phyloP scores from a whole-genome alignment of 1,284 basidiomycete genomes.

The Golubevia pallescens region DNA sequence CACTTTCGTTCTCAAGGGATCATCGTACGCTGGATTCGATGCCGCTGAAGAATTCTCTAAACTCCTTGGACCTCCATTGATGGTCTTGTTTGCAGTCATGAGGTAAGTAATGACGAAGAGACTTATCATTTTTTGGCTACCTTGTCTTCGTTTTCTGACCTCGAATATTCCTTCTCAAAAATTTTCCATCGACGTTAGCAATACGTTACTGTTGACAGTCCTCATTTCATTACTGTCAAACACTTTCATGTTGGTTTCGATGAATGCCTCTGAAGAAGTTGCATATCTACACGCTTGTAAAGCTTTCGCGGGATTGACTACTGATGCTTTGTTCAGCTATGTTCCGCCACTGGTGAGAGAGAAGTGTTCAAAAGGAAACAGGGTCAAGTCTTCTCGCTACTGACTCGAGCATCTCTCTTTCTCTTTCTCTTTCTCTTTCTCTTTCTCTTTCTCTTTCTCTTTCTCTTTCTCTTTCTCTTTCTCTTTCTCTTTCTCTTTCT shows the following conservation, averaged over 20 bases:
- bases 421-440: constrained; percentile 12
- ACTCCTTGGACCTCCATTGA: constrained; percentile 81
- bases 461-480: background rate
- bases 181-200: constrained; percentile 82
- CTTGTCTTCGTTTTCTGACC: constrained; percentile 2
- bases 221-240: constrained; percentile 81
- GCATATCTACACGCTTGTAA: constrained; percentile 21
- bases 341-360: constrained; percentile 75
- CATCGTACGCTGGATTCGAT: constrained; percentile 32
- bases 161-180: constrained; percentile 48
- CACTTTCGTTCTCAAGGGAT: background rate
- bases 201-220: constrained; percentile 78
- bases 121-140: constrained; percentile 6
- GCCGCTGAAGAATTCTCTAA: constrained; percentile 72
- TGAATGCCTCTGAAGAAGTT: constrained; percentile 88
- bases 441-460: background rate
- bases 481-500: background rate
- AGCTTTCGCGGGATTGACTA: constrained; percentile 72
- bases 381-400: no score
- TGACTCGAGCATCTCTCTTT: no score
- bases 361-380: constrained; percentile 69
- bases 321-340: constrained; percentile 89
- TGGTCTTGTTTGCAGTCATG: constrained; percentile 68
- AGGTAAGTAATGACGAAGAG: constrained; percentile 5
- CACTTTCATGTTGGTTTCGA: constrained; percentile 87